These are phyloP conservation scores for Mrakia hoshinonis DNA, from an alignment of 768 basidiomycete genomes.

Conservation along the genomic window DNA sequence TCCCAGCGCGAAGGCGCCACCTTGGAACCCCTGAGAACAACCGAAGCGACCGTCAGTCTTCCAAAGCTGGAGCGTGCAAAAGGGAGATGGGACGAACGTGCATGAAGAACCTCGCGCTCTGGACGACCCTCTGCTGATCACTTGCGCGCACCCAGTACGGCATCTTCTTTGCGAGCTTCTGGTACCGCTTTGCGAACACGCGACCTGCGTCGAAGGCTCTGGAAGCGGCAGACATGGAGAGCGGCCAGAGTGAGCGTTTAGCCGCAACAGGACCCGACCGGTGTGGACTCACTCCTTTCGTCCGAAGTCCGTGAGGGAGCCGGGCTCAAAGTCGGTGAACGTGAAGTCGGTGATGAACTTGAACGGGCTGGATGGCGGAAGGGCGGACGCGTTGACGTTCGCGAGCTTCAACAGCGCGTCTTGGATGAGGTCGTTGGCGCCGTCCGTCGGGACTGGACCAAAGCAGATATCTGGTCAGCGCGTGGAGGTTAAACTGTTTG, in stretches of 20 bases:
- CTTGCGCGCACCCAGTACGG: conserved; percentile 52
- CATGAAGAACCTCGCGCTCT: conserved; percentile 63
- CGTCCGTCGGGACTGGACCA: not conserved
- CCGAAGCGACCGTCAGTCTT: conserved; percentile 47
- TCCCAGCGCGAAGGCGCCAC: conserved; percentile 7
- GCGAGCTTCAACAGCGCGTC: not conserved
- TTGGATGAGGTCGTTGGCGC: not conserved
- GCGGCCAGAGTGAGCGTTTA: not conserved
- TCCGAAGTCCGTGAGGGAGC: not conserved
- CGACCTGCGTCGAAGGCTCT: conserved; percentile 46
- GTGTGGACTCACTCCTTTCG: not conserved
- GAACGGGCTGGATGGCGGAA: not conserved
- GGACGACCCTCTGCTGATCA: conserved; percentile 53
- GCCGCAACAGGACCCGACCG: not conserved
- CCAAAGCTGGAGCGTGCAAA: not conserved
- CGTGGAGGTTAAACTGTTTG: not conserved
- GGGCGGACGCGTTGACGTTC: not conserved
- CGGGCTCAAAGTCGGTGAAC: not conserved
- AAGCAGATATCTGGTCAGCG: not conserved
- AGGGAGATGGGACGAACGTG: conserved; percentile 53
- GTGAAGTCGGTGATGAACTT: not conserved
- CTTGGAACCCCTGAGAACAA: conserved; percentile 46
- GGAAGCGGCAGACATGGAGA: not conserved
- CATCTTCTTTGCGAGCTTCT: conserved; percentile 43
- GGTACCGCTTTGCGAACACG: conserved; percentile 52